These are phyloP conservation scores for Phytophthora syringae DNA, from an alignment of 352 stramenopile genomes.

Conservation along the genomic window DNA sequence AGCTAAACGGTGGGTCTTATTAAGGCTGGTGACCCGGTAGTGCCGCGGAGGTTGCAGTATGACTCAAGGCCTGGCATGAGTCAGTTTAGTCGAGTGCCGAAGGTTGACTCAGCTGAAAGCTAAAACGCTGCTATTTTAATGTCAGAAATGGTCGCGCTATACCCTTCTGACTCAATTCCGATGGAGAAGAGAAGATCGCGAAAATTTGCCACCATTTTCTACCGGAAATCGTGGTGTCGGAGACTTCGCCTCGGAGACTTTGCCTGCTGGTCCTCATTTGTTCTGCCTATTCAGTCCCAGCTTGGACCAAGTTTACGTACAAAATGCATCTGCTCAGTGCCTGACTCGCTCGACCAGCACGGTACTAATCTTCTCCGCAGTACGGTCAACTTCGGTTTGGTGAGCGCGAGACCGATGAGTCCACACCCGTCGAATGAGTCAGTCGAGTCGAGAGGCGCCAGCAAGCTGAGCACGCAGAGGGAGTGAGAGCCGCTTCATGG, in stretches of 20 bases:
- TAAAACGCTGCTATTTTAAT: neutral
- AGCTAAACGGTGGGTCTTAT: neutral
- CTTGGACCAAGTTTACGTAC: no score
- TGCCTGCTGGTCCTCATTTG: no score
- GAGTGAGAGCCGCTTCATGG: constrained; percentile 11
- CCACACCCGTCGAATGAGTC: constrained; percentile 21
- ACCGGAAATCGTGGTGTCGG: neutral
- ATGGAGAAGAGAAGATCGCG: neutral
- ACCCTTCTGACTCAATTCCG: neutral
- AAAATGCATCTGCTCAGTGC: neutral
- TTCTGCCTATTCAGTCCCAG: no score
- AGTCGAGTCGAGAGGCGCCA: neutral
- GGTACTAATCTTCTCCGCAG: constrained; percentile 18
- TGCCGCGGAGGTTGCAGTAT: neutral
- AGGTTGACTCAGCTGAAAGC: neutral
- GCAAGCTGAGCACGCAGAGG: neutral
- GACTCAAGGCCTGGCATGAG: neutral
- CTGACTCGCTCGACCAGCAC: constrained; percentile 2
- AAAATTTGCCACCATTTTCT: neutral
- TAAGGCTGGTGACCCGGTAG: neutral
- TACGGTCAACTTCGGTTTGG: constrained; percentile 30
- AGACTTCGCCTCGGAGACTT: no score
- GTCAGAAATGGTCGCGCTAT: constrained; percentile 1
- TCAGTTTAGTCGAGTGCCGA: neutral
- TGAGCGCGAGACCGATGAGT: neutral